phyloP scores from a whole-genome alignment of 768 basidiomycete species.

The Boletus sensibilis region DNA sequence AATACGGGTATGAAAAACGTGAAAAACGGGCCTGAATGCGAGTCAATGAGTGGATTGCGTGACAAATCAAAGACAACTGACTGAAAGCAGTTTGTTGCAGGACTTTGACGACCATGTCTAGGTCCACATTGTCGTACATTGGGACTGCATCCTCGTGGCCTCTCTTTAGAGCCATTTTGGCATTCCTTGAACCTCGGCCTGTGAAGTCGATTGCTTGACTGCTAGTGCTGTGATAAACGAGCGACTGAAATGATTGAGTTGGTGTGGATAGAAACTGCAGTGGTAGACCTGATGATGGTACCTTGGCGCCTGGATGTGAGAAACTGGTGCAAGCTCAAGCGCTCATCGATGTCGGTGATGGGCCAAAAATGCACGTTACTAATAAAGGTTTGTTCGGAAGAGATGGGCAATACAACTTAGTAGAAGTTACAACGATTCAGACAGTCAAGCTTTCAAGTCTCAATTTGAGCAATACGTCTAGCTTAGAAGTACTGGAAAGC shows the following conservation, averaged over 20 bases:
- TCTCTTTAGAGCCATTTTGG: constrained; percentile 18
- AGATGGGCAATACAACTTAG: too few relatives aligned
- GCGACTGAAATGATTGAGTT: background rate
- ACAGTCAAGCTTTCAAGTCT: too few relatives aligned
- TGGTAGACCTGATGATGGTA: too few relatives aligned
- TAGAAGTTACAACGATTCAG: too few relatives aligned
- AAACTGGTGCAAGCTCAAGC: too few relatives aligned
- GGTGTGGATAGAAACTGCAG: background rate
- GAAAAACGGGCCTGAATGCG: constrained; percentile 75
- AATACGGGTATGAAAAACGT: constrained; percentile 76
- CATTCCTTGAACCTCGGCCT: background rate
- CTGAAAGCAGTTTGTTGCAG: constrained; percentile 78
- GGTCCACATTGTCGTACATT: constrained; percentile 67
- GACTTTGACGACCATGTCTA: constrained; percentile 80
- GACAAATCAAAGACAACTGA: constrained; percentile 35
- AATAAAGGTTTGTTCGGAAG: too few relatives aligned
- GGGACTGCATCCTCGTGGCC: constrained; percentile 40
- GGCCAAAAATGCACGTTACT: too few relatives aligned
- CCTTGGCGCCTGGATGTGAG: too few relatives aligned
- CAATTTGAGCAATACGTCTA: too few relatives aligned
- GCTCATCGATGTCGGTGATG: too few relatives aligned
- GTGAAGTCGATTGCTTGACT: background rate
- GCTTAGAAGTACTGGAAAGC: too few relatives aligned
- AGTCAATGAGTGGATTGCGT: background rate
- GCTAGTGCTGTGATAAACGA: background rate